phyloP scores from a whole-genome alignment of 306 rosid species.

The Ceratonia siliqua region DNA sequence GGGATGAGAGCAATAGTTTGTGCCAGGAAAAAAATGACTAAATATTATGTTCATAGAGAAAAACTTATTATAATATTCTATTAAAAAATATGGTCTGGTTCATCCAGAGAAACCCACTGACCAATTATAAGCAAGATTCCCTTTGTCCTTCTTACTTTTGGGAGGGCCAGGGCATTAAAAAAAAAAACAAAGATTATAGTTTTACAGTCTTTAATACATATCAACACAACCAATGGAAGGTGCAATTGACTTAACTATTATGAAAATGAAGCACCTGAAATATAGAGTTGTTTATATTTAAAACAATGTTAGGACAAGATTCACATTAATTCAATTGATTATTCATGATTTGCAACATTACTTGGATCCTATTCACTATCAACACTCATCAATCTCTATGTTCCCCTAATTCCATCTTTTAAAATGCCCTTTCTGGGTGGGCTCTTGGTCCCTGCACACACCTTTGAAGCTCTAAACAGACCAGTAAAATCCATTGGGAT shows the following conservation, averaged over 20 bases:
- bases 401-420: conserved; percentile 9
- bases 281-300: conserved; percentile 2
- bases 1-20: conserved; percentile 19
- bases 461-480: conserved; percentile 22
- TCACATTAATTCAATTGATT: not conserved
- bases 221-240: conserved; percentile 25
- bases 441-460: not conserved
- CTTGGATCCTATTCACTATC: conserved; percentile 14
- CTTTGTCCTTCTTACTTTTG: conserved; percentile 3
- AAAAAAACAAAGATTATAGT: too few relatives aligned
- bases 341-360: not conserved
- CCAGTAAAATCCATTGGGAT: not conserved
- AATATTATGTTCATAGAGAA: conserved; percentile 20
- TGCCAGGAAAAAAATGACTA: not conserved
- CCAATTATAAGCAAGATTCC: conserved; percentile 3
- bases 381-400: conserved; percentile 6
- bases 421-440: conserved; percentile 29
- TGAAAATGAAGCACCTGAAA: conserved; percentile 13
- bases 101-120: not conserved
- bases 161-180: not conserved
- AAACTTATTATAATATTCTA: not conserved
- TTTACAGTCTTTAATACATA: not conserved
- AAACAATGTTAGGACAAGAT: not conserved
- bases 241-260: conserved; percentile 24
- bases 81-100: not conserved